Percentiles rank a stretch among this genome's conserved stretches.
These are phyloP conservation scores for Allium cepa DNA, from an alignment of 106 monocot genomes.

Conservation along the genomic window DNA sequence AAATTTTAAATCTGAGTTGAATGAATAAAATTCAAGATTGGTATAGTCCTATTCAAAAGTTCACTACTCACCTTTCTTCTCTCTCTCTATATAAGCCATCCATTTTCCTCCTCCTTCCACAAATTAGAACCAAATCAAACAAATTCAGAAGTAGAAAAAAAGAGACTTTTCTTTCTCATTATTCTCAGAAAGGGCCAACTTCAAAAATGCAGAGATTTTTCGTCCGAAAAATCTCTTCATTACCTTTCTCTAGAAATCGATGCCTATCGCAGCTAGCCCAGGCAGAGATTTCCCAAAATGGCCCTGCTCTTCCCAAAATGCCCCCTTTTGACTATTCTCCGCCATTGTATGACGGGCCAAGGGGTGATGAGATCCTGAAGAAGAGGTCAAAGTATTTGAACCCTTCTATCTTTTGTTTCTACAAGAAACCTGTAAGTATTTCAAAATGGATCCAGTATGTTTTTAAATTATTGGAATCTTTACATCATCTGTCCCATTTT, in stretches of 20 bases:
- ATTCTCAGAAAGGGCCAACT: slow-evolving; percentile 1
- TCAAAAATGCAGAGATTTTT: slow-evolving; percentile 4
- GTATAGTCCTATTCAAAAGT: too few relatives aligned
- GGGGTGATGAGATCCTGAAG: slow-evolving; percentile 50
- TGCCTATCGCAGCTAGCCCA: slow-evolving; percentile 2
- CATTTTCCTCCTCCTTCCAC: too few relatives aligned
- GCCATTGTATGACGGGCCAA: slow-evolving; percentile 65
- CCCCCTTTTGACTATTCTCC: slow-evolving; percentile 72
- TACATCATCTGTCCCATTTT: too few relatives aligned
- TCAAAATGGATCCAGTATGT: background rate
- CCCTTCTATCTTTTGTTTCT: slow-evolving; percentile 75
- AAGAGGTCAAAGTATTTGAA: slow-evolving; percentile 73
- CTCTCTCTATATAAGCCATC: too few relatives aligned
- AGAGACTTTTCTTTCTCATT: background rate
- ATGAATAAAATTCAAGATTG: too few relatives aligned
- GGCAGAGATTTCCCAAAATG: slow-evolving; percentile 24
- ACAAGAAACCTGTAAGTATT: slow-evolving; percentile 65
- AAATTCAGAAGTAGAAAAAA: background rate
- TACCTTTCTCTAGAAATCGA: background rate
- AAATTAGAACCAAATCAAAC: too few relatives aligned
- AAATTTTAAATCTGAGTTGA: too few relatives aligned
- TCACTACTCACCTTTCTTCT: too few relatives aligned
- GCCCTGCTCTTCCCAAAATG: slow-evolving; percentile 49
- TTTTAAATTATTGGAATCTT: too few relatives aligned
- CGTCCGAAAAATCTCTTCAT: background rate